Base-by-base conservation (phyloP, 805 yeast species). In the Scheffersomyces ergatensis region DNA sequence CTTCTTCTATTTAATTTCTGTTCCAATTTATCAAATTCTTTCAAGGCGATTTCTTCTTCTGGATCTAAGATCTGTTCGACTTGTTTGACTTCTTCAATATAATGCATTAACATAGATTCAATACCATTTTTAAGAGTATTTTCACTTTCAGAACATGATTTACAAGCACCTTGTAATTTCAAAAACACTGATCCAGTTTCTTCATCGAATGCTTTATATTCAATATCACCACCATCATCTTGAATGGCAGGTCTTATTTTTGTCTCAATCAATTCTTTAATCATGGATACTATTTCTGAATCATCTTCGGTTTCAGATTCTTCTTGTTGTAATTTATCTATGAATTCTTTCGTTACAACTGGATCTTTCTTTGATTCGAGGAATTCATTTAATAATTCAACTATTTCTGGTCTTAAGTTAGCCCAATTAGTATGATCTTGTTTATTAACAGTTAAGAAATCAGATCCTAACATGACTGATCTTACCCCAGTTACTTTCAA, bases 191-290 rank as follows among this genome's bases (percentile, higher is more conserved):
- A 81, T 1, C 99, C 99, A 0, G 85, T 75, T 43, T 83, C 87
- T 47, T 85, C 89, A 42, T 87, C 88, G 58, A 87, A 90, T 5
- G 88, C 93, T 44, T 86, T 77, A 60, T 82, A 95, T 53, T 88
- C 90, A 46, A 93, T 83, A 57, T 93, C 98, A 25, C 99, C 99
- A 47, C 99, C 99, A 56, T 93, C 99, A 55, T 93, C 99, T 67
- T 89, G 96, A 43, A 93, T 89, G 1, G 98, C 97, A 1, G 99
- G 99, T 57, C 97, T 82, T 38, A 93, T 90, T 58, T 97, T 81
- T 2, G 99, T 93, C 45, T 86, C 95, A 42, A 95, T 83, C 42
- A 93, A 74, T 58, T 93, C 98, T 53, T 89, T 86, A 55, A 93
- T 89, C 85, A 90, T 85, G 23, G 86, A 81, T 33, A 89, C 85